Conservation (phyloP, 2,329 filamentous ascomycete species). For the Plenodomus biglobosus region DNA sequence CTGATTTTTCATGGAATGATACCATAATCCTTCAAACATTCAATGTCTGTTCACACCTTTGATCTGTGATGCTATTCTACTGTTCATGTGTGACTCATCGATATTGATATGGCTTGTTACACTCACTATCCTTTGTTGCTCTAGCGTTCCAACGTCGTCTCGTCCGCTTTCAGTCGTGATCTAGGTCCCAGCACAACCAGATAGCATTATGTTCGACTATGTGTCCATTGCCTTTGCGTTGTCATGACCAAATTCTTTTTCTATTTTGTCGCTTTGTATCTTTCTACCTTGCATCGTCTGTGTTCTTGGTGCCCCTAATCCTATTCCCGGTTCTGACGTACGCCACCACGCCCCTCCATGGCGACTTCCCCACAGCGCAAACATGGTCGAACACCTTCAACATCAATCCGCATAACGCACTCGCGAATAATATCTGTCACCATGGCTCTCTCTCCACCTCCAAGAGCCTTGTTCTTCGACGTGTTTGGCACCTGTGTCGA, state of each 20-base stretch:
- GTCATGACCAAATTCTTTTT: no score
- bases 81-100: constrained; percentile 1
- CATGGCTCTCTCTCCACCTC: constrained; percentile 32
- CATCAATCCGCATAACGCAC: neutral
- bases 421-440: constrained; percentile 2
- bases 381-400: constrained; percentile 14
- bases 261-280: no score
- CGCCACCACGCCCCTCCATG: constrained; percentile 12
- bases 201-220: constrained; percentile 6
- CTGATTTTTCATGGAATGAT: constrained; percentile 40
- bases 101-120: neutral
- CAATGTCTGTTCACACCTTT: constrained; percentile 4
- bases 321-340: constrained; percentile 12
- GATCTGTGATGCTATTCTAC: constrained; percentile 5
- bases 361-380: constrained; percentile 12
- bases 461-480: constrained; percentile 69
- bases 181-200: no score
- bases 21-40: constrained; percentile 35
- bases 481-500: constrained; percentile 80
- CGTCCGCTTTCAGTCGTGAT: no score
- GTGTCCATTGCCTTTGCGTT: neutral
- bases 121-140: no score
- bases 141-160: no score
- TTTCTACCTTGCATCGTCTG: no score
- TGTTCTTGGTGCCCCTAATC: constrained; percentile 4